Evolutionary conservation across 495 filamentous ascomycete species (phyloP).

Genomic region (Podospora bellae-mahoneyi): DNA sequence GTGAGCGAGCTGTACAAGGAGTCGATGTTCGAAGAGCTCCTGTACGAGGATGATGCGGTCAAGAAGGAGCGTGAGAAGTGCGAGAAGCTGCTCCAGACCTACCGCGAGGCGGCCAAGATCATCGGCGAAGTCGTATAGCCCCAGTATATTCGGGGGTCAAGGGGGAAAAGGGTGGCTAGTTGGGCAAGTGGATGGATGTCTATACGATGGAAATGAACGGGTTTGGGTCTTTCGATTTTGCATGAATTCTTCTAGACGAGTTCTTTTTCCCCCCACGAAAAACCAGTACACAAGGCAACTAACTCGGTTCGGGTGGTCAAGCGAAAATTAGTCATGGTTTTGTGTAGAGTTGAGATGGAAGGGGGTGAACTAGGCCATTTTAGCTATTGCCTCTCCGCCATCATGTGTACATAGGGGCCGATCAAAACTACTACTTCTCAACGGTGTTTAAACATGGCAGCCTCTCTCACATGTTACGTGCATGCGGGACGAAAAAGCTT

Average conservation of each 20-base stretch:
- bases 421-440: neutral
- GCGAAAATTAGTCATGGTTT: neutral
- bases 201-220: neutral
- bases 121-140: slow-evolving; percentile 87
- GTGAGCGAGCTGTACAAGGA: slow-evolving; percentile 96
- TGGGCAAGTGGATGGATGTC: neutral
- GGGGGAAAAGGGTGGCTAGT: neutral
- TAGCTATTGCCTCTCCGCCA: neutral
- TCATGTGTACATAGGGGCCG: slow-evolving; percentile 7
- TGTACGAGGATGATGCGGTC: slow-evolving; percentile 96
- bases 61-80: slow-evolving; percentile 98
- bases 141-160: neutral
- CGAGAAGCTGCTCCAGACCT: slow-evolving; percentile 88
- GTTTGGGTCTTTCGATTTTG: slow-evolving; percentile 7
- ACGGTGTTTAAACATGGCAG: neutral
- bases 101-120: slow-evolving; percentile 95
- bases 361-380: neutral
- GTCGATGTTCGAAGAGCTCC: slow-evolving; percentile 82
- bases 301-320: neutral
- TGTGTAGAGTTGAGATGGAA: neutral
- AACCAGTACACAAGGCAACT: neutral
- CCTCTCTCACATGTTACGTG: neutral
- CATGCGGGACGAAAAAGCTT: neutral
- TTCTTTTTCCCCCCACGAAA: neutral
- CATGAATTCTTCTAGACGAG: slow-evolving; percentile 4